Base-by-base conservation (phyloP, 441 rosid genomes). In the Arabidopsis hybrid region DNA sequence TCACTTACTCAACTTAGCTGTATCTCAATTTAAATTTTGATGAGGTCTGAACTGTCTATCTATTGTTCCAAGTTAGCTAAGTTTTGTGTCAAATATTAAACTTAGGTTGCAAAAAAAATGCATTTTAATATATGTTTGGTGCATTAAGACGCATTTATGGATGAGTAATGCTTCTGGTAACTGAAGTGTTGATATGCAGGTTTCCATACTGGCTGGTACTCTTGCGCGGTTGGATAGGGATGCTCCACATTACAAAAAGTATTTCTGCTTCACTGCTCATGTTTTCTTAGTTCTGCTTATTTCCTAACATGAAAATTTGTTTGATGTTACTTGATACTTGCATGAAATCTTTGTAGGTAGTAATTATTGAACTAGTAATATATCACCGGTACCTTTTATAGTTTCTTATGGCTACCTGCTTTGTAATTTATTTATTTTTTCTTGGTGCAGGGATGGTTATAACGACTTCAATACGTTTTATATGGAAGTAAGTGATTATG, bases 391-490 rank as follows among this genome's bases (percentile, higher is more conserved):
- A 46, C 21, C 57, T 58, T 16, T 72, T 21, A 57, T 29, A 49
- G n/a, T 8, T 63, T 21, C 18, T 17, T n/a, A 11, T 16, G 60
- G 14, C 31, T 47, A 38, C 58, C 36, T 4, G n/a, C 32, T 11
- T 60, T 35, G 32, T 77, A 42, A 0, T 36, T 2, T 13, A 42
- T 72, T 34, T 47, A n/a, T n/a, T 26, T 45, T 38, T 39, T 69
- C 67, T 83, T 77, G 83, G 69, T 89, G 87, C 90, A 93, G 97
- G 85, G 98, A 96, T 85, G 99, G 99, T 32, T 96, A 93, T 80
- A 96, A 96, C 34, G 98, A 96, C 86, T 93, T 96, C 95, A 96
- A 96, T 81, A 96, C 97, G 36, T 96, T 96, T 83, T 96, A 96
- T 86, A 81, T 96, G 92, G 98, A 96, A 89, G 99, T 96, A 85